Conservation (phyloP, 768 basidiomycete genomes). For the Cubamyces sp. region DNA sequence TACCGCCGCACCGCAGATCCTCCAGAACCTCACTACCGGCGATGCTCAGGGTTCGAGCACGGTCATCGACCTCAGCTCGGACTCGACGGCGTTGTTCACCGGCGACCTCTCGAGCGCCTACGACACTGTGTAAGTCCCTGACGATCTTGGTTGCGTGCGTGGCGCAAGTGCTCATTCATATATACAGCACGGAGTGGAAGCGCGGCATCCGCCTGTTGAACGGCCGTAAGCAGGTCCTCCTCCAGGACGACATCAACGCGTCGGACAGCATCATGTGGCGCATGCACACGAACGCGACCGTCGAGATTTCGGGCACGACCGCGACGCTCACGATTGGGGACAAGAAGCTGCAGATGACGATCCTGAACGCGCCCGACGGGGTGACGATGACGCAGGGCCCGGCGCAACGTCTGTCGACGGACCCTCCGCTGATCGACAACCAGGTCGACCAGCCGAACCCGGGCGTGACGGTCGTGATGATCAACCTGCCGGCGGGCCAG, state of each 20-base stretch:
- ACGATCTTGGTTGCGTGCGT: background rate
- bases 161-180: slow-evolving; percentile 21
- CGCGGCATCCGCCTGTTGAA: slow-evolving; percentile 89
- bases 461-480: slow-evolving; percentile 77
- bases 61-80: slow-evolving; percentile 59
- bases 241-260: slow-evolving; percentile 89
- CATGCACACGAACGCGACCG: slow-evolving; percentile 94
- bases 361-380: slow-evolving; percentile 69
- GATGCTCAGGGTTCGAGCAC: slow-evolving; percentile 83
- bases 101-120: slow-evolving; percentile 81
- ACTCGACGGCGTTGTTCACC: slow-evolving; percentile 83
- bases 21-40: slow-evolving; percentile 55
- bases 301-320: slow-evolving; percentile 61
- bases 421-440: slow-evolving; percentile 64
- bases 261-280: slow-evolving; percentile 76
- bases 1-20: slow-evolving; percentile 56
- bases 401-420: slow-evolving; percentile 60
- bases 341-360: slow-evolving; percentile 63
- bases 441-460: slow-evolving; percentile 74
- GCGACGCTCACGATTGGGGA: slow-evolving; percentile 78
- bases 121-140: slow-evolving; percentile 60
- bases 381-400: slow-evolving; percentile 60
- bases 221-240: slow-evolving; percentile 80
- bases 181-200: slow-evolving; percentile 63
- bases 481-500: slow-evolving; percentile 67